Conservation (phyloP, 2,329 filamentous ascomycete species). For the Trichoderma brevicompactum region DNA sequence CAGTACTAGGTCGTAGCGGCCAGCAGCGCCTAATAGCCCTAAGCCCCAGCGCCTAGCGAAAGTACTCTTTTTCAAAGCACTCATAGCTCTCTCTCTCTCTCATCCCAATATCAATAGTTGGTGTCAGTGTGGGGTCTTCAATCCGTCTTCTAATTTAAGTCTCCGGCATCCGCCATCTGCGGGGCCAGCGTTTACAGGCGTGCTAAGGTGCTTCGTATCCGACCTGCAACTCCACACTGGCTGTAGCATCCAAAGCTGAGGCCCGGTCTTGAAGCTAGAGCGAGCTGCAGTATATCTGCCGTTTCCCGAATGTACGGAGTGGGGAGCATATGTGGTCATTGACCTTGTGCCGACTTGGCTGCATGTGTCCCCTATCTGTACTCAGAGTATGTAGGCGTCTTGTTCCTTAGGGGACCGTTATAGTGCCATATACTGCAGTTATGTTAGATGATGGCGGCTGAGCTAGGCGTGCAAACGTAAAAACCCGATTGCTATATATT, state of each 20-base stretch:
- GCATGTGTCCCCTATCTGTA: neutral
- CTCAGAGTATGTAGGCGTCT: no score
- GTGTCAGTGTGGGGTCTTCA: conserved; percentile 10
- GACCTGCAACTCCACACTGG: conserved; percentile 19
- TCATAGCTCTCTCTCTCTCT: neutral
- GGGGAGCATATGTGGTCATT: conserved; percentile 3
- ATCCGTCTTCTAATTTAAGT: conserved; percentile 26
- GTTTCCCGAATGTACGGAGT: conserved; percentile 10
- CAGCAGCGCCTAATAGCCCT: no score
- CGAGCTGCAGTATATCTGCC: conserved; percentile 15
- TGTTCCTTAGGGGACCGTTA: no score
- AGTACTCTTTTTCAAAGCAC: neutral
- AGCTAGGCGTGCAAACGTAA: no score
- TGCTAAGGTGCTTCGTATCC: neutral
- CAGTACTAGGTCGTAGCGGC: no score
- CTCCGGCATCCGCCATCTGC: conserved; percentile 16
- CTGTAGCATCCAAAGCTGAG: conserved; percentile 11
- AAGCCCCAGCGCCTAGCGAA: no score
- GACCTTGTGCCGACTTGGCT: neutral
- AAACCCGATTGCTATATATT: no score
- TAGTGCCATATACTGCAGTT: no score
- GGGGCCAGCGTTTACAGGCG: neutral
- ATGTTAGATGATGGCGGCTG: no score
- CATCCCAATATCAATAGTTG: neutral
- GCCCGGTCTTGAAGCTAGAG: conserved; percentile 20